Percentiles rank a stretch among this genome's conserved stretches.
Evolutionary conservation across 2,329 filamentous ascomycete species (phyloP).

Genomic region (Cytospora leucostoma): DNA sequence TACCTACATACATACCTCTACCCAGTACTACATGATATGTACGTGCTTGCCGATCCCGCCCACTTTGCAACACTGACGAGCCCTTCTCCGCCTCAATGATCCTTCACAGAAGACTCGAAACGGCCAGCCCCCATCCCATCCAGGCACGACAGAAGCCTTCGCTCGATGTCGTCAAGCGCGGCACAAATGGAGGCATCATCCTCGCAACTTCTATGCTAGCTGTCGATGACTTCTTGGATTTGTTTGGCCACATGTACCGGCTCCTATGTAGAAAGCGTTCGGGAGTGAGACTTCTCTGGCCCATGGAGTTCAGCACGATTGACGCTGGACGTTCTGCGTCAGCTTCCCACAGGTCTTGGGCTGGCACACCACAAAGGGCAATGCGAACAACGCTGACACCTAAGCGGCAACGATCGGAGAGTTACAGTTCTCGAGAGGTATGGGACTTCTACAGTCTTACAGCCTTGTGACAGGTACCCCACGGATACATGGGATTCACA

Average conservation of each 20-base stretch:
- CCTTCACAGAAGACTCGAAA: constrained; percentile 21
- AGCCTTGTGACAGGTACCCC: constrained; percentile 15
- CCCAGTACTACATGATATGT: not conserved
- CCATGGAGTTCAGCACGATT: too few species aligned
- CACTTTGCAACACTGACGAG: constrained; percentile 16
- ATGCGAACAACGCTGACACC: not conserved
- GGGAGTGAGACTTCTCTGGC: too few species aligned
- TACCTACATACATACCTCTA: not conserved
- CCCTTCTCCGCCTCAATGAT: constrained; percentile 6
- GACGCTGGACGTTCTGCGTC: constrained; percentile 3
- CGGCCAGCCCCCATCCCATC: not conserved
- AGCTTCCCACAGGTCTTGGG: not conserved
- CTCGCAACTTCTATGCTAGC: not conserved
- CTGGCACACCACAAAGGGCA: constrained; percentile 8
- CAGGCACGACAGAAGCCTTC: constrained; percentile 15
- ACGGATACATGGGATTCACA: constrained; percentile 16
- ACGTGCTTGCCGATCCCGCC: constrained; percentile 15
- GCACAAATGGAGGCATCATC: constrained; percentile 14
- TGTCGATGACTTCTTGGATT: not conserved
- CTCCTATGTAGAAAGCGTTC: too few species aligned
- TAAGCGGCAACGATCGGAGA: not conserved
- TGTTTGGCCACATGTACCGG: too few species aligned
- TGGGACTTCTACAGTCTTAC: constrained; percentile 4
- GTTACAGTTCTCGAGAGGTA: constrained; percentile 8
- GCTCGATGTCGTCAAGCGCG: constrained; percentile 8